A percentile compares a stretch with the other conserved stretches of the same genome.
Evolutionary conservation across 345 rosid genomes (phyloP).

Genomic region (Salix udensis): DNA sequence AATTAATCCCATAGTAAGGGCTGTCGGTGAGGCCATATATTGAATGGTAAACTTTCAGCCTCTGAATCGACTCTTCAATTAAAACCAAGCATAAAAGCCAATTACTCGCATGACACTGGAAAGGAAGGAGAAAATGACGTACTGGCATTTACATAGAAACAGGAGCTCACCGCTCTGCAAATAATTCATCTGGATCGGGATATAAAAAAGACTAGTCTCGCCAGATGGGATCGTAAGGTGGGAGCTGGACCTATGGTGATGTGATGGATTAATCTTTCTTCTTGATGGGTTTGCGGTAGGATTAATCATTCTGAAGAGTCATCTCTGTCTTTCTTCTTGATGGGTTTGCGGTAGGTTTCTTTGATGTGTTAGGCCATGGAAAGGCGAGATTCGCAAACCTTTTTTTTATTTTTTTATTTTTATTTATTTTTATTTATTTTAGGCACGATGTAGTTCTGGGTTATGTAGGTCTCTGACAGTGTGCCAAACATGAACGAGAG

Average conservation of each 20-base stretch:
- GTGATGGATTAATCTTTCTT: background rate
- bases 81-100: background rate
- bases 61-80: too few relatives aligned
- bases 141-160: background rate
- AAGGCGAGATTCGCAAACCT: constrained; percentile 20
- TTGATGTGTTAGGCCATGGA: constrained; percentile 40
- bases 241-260: background rate
- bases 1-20: background rate
- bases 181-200: background rate
- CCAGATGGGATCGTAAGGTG: background rate
- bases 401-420: too few relatives aligned
- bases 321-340: constrained; percentile 9
- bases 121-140: background rate
- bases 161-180: background rate
- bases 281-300: constrained; percentile 32
- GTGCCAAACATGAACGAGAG: constrained; percentile 7
- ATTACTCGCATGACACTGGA: background rate
- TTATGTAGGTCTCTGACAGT: constrained; percentile 23
- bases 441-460: constrained; percentile 50
- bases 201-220: background rate
- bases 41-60: background rate
- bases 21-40: background rate
- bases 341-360: constrained; percentile 37
- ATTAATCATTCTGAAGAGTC: too few relatives aligned
- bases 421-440: constrained; percentile 27